Evolutionary conservation across 257 asterid genomes (phyloP).

Genomic region (Leptodermis oblonga): DNA sequence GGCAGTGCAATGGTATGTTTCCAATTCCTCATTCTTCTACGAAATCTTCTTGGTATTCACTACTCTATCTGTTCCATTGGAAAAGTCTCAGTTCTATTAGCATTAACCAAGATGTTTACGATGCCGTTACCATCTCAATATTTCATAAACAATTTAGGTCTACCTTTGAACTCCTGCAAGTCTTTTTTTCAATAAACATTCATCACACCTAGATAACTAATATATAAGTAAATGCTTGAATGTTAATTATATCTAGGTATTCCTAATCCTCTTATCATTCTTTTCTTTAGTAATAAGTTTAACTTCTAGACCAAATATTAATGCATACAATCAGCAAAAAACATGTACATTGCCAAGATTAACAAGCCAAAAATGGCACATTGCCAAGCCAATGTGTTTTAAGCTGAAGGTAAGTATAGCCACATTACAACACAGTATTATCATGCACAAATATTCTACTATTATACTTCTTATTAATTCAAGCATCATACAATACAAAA

Average conservation of each 20-base stretch:
- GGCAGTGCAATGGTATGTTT: conserved; percentile 9
- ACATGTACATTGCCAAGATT: neutral
- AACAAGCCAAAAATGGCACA: neutral
- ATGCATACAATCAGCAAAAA: neutral
- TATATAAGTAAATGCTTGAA: neutral
- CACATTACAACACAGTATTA: neutral
- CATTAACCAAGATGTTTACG: neutral
- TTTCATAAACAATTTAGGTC: neutral
- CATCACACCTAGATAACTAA: too few species aligned
- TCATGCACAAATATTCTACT: neutral
- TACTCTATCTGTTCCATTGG: too few species aligned
- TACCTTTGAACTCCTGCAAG: neutral
- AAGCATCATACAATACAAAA: too few species aligned
- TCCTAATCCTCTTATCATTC: neutral
- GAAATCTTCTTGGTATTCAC: neutral
- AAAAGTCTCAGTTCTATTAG: too few species aligned
- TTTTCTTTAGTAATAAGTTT: neutral
- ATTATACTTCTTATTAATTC: neutral
- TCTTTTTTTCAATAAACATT: neutral
- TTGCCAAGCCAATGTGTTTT: neutral
- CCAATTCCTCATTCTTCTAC: neutral
- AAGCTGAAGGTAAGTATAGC: neutral
- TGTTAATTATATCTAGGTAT: neutral
- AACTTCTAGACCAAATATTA: neutral
- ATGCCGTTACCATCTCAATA: neutral